These are phyloP conservation scores for Ascocoryne sarcoides DNA, from an alignment of 2,329 filamentous ascomycete species.

Conservation along the genomic window DNA sequence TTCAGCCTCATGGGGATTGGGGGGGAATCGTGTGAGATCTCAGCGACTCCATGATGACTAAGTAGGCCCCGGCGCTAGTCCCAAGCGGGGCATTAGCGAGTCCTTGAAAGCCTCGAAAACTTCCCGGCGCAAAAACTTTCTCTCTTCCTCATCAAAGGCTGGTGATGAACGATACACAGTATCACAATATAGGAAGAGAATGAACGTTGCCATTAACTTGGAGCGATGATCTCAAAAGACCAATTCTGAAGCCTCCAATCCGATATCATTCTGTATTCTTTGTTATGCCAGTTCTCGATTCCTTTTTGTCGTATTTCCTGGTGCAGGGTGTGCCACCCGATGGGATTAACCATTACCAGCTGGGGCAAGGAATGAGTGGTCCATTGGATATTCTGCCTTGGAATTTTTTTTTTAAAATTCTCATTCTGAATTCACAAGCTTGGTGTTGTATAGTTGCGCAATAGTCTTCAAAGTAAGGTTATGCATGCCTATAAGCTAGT, in stretches of 20 bases:
- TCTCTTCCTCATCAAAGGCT: conserved; percentile 35
- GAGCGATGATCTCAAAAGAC: conserved; percentile 48
- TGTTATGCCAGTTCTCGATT: too few relatives aligned
- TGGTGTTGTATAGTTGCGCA: too few relatives aligned
- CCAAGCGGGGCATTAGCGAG: background rate
- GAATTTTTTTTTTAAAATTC: too few relatives aligned
- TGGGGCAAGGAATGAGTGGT: too few relatives aligned
- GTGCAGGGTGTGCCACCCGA: too few relatives aligned
- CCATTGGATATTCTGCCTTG: too few relatives aligned
- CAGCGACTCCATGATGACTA: background rate
- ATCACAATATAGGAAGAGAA: conserved; percentile 61
- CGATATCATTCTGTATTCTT: too few relatives aligned
- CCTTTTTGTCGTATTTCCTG: too few relatives aligned
- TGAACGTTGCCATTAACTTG: conserved; percentile 41
- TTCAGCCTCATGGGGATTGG: conserved; percentile 11
- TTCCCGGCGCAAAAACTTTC: conserved; percentile 2
- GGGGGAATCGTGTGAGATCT: background rate
- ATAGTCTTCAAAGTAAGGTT: too few relatives aligned
- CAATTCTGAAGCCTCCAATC: conserved; percentile 49
- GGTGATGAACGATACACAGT: conserved; percentile 49
- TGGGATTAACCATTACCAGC: too few relatives aligned
- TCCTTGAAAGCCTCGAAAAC: background rate
- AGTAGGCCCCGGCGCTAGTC: background rate
- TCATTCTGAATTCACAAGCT: too few relatives aligned
- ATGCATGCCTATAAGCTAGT: too few relatives aligned